These are phyloP conservation scores for Ophiostoma sp. DNA, from an alignment of 2,329 filamentous ascomycete species.

Conservation along the genomic window DNA sequence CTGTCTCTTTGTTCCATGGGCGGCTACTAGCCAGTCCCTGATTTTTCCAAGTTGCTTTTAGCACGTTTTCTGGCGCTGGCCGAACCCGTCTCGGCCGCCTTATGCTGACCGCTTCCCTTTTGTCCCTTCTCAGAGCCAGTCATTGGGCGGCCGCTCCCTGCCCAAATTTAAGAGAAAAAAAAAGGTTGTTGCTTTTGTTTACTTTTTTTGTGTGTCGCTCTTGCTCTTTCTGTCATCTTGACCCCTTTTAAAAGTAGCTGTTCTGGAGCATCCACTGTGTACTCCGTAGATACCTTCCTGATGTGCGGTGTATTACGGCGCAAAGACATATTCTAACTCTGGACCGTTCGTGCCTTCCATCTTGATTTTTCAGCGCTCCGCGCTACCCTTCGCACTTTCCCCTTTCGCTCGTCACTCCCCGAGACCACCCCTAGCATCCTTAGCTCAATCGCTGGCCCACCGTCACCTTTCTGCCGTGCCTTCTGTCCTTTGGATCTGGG, in stretches of 20 bases:
- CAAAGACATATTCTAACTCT: not conserved
- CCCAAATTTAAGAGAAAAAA: not conserved
- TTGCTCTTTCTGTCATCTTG: not conserved
- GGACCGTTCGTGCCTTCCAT: not conserved
- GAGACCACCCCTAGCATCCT: not conserved
- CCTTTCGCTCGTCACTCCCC: not conserved
- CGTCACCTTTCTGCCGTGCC: not conserved
- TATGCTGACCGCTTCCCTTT: constrained; percentile 5
- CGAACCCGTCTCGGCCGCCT: not conserved
- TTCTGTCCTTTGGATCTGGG: not conserved
- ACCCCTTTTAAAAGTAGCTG: not conserved
- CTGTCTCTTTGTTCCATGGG: not conserved
- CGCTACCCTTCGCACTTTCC: constrained; percentile 12
- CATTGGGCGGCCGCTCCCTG: not conserved
- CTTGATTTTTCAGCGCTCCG: constrained; percentile 1
- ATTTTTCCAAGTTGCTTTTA: not conserved
- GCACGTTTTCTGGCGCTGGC: constrained; percentile 9
- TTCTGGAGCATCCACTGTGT: not conserved
- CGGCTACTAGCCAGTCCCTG: constrained; percentile 5
- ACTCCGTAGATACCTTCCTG: not conserved
- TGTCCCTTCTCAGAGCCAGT: not conserved
- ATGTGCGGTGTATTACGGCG: not conserved
- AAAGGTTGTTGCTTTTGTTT: constrained; percentile 1
- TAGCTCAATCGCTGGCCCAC: not conserved
- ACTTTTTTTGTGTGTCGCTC: not conserved